Conservation (phyloP, 495 filamentous ascomycete genomes). For the Trichoderma reesei region DNA sequence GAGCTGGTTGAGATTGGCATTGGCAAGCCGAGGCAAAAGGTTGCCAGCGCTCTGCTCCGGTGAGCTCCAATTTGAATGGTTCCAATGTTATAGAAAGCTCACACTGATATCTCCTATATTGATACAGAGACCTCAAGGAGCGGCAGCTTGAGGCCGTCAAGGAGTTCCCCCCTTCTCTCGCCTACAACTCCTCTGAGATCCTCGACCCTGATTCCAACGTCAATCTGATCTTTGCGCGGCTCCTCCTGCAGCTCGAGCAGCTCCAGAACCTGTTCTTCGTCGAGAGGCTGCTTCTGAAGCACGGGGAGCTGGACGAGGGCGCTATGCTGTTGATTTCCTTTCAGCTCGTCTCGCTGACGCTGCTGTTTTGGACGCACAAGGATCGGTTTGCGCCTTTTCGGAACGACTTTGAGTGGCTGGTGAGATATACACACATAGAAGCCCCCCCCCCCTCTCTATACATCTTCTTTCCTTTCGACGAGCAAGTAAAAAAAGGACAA, state of each 20-base stretch:
- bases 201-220: slow-evolving; percentile 18
- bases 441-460: no score
- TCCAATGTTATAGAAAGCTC: background rate
- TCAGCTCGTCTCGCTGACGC: slow-evolving; percentile 29
- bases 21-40: slow-evolving; percentile 34
- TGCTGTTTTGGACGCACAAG: slow-evolving; percentile 36
- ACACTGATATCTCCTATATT: background rate
- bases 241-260: slow-evolving; percentile 41
- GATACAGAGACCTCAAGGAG: slow-evolving; percentile 7
- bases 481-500: background rate
- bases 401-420: slow-evolving; percentile 19
- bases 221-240: slow-evolving; percentile 11
- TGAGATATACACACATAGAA: background rate
- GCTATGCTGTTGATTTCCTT: slow-evolving; percentile 44
- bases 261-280: slow-evolving; percentile 53
- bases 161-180: slow-evolving; percentile 22
- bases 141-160: background rate
- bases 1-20: slow-evolving; percentile 46
- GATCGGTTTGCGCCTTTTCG: slow-evolving; percentile 40
- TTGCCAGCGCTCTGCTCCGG: slow-evolving; percentile 25
- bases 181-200: slow-evolving; percentile 23
- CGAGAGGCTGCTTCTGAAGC: slow-evolving; percentile 43
- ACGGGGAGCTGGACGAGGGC: slow-evolving; percentile 39
- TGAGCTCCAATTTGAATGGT: background rate
- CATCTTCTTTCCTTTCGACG: background rate